Evolutionary conservation across 805 yeast species (phyloP), one percentile per base, ranked within the genome.

Genomic region (Danielia reshetovae): DNA sequence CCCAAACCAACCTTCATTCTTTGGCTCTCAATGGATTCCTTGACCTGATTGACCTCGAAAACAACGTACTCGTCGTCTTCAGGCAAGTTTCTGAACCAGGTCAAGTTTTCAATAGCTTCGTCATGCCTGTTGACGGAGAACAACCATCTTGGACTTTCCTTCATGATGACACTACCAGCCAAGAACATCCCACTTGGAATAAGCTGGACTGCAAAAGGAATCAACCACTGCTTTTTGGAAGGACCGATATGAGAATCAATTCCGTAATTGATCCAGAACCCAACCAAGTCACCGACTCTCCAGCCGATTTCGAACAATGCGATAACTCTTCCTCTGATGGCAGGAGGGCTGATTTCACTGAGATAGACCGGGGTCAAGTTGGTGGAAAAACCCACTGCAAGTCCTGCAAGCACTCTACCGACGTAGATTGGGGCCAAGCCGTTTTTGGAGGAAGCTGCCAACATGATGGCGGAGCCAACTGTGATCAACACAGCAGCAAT

Each of bases 241-340:
- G 34, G 13, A 16, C 50, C 45, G 14, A 61, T 46, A 35, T 56
- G 57, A 15, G 54, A 40, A 40, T 52, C 57, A 26, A 59, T 56
- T 7, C 60, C 67, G 38, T 57, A 61, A 30, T 52, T 48, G 39
- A 60, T 59, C 66, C 66, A 61, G 44, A 60, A 61, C 1, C 66
- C 68, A 6, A 60, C 62, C 46, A 62, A 48, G 43, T 61, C 68
- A 21, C 69, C 68, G 28, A 60, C 39, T 39, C 68, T 46, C 67
- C 67, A 62, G 12, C 65, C 65, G 30, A 62, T 54, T 44, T 62
- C 68, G 41, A 59, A 62, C 12, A 55, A 35, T 8, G 57, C 51
- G 24, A 55, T 56, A 12, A 61, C 43, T 22, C 56, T 50, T 4
- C 68, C 68, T 22, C 67, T 45, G 14, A 60, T 48, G 0, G 66